phyloP scores from a whole-genome alignment of 2,329 filamentous ascomycete genomes.

The Pseudopithomyces chartarum region DNA sequence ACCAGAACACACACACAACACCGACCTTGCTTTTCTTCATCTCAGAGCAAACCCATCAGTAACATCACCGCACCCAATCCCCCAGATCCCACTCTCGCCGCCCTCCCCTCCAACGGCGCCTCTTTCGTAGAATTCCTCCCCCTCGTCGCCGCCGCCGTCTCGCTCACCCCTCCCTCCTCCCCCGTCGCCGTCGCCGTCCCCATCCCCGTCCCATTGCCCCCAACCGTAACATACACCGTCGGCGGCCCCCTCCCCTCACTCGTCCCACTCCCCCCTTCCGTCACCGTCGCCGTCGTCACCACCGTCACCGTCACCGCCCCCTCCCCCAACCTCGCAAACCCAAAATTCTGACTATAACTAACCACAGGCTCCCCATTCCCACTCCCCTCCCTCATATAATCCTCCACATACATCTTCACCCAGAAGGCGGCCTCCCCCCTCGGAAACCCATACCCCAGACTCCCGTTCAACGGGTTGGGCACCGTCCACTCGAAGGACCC shows the following conservation, averaged over 20 bases:
- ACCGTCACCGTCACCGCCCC: neutral
- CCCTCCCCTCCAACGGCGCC: neutral
- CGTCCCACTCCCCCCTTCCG: neutral
- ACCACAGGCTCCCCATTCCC: constrained; percentile 20
- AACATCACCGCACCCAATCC: neutral
- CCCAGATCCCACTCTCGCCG: neutral
- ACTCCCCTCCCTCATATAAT: constrained; percentile 13
- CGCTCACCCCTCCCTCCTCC: neutral
- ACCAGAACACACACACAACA: neutral
- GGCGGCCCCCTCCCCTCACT: neutral
- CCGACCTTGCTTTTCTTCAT: neutral
- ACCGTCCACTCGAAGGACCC: constrained; percentile 14
- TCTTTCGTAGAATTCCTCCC: neutral
- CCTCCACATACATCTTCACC: constrained; percentile 26
- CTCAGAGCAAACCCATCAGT: neutral
- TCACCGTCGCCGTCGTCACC: no score
- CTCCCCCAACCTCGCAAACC: constrained; percentile 17
- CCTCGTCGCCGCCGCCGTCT: neutral
- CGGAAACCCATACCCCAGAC: constrained; percentile 14
- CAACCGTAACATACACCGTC: neutral
- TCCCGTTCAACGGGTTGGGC: constrained; percentile 10
- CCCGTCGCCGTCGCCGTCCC: neutral
- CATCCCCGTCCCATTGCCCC: neutral
- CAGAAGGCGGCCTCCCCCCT: constrained; percentile 14
- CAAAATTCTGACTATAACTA: constrained; percentile 22